These are phyloP conservation scores for Penicillium longicatenatum DNA, from an alignment of 495 filamentous ascomycete genomes.

Conservation along the genomic window DNA sequence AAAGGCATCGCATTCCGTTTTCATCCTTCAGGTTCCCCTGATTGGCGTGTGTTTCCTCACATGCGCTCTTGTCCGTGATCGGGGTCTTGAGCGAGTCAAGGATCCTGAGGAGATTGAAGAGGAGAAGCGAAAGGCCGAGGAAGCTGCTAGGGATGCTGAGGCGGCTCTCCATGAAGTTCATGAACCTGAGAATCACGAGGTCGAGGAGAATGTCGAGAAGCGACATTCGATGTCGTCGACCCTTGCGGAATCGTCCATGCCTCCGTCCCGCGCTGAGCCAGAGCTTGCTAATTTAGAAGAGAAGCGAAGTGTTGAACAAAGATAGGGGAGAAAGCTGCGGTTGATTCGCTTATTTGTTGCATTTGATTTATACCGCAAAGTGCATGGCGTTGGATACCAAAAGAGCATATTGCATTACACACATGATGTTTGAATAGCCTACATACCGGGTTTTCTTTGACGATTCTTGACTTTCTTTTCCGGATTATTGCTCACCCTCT, in stretches of 20 bases:
- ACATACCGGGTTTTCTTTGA: conserved; percentile 1
- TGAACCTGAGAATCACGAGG: neutral
- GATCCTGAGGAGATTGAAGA: conserved; percentile 43
- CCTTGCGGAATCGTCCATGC: conserved; percentile 25
- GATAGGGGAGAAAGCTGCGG: neutral
- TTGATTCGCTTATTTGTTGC: neutral
- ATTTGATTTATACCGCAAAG: conserved; percentile 4
- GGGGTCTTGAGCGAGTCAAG: conserved; percentile 53
- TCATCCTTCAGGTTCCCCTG: conserved; percentile 56
- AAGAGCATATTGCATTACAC: neutral
- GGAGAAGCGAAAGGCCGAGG: conserved; percentile 24
- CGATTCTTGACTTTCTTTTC: conserved; percentile 1
- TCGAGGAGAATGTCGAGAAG: conserved; percentile 9
- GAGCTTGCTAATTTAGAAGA: conserved; percentile 2
- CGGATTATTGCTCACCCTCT: conserved; percentile 4
- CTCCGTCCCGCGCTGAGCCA: conserved; percentile 17
- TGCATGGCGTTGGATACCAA: conserved; percentile 21
- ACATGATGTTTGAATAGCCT: neutral
- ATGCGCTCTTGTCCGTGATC: conserved; percentile 56
- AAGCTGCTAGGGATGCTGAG: conserved; percentile 26
- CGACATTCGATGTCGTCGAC: conserved; percentile 22
- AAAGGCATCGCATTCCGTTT: conserved; percentile 54
- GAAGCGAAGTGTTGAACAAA: conserved; percentile 2
- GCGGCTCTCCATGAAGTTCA: conserved; percentile 14
- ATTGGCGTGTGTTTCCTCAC: conserved; percentile 55